These are phyloP conservation scores for Diaporthe aspalathi DNA, from an alignment of 2,329 filamentous ascomycete species.

Conservation along the genomic window DNA sequence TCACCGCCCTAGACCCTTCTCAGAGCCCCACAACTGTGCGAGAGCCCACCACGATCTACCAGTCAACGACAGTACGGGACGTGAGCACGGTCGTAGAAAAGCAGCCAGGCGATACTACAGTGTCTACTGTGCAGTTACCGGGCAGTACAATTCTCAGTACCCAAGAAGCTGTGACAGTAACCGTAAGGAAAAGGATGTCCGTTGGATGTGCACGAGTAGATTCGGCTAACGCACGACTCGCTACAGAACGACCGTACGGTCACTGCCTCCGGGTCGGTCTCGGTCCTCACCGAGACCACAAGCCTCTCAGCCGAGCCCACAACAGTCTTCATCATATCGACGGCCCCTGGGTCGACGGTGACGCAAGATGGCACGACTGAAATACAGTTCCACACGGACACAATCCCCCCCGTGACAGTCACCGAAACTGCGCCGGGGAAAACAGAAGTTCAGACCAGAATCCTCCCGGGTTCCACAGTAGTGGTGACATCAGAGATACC, in stretches of 20 bases:
- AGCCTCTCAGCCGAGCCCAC: not conserved
- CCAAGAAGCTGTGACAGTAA: not conserved
- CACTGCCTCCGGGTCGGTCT: not conserved
- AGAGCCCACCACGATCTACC: not conserved
- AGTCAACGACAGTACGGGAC: not conserved
- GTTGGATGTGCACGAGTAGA: not conserved
- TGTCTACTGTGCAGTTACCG: not conserved
- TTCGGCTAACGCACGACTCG: not conserved
- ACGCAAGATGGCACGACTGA: not conserved
- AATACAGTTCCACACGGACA: constrained; percentile 11
- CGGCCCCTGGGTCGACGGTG: not conserved
- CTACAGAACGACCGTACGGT: not conserved
- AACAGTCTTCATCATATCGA: not conserved
- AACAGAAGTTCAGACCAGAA: not conserved
- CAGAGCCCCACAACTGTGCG: not conserved
- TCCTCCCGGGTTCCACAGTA: not conserved
- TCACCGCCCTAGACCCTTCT: not conserved
- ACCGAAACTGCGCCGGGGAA: too few species aligned
- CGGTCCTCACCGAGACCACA: not conserved
- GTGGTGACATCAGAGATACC: not conserved
- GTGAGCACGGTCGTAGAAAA: not conserved
- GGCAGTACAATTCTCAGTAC: not conserved
- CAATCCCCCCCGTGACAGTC: constrained; percentile 39
- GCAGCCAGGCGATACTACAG: not conserved
- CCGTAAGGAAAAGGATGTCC: not conserved